Evolutionary conservation across 2,329 filamentous ascomycete genomes (phyloP).

Genomic region (Dactylellina parvicollis): DNA sequence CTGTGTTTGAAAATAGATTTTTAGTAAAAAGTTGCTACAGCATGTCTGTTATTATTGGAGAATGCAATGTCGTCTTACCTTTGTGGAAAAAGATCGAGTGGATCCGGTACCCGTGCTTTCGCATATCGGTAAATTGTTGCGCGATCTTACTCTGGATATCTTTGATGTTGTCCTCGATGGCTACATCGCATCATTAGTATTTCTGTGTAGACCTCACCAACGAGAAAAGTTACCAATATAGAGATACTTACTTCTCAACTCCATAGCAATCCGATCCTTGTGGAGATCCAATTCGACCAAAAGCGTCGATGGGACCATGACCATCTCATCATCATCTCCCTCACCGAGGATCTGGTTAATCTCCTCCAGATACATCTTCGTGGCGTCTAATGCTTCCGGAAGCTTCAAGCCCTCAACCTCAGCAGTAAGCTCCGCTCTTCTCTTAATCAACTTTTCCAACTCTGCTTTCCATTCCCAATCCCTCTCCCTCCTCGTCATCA

Average conservation of each 20-base stretch:
- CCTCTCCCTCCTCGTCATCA: slow-evolving; percentile 73
- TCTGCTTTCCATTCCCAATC: slow-evolving; percentile 79
- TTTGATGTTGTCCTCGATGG: slow-evolving; percentile 65
- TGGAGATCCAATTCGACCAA: slow-evolving; percentile 63
- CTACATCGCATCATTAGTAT: slow-evolving; percentile 20
- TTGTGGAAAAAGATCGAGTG: slow-evolving; percentile 94
- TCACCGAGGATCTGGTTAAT: slow-evolving; percentile 62
- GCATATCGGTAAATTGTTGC: slow-evolving; percentile 71
- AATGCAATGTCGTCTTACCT: slow-evolving; percentile 63
- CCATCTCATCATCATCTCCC: slow-evolving; percentile 59
- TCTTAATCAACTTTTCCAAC: slow-evolving; percentile 68
- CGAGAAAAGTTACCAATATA: not conserved
- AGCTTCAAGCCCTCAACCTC: slow-evolving; percentile 57
- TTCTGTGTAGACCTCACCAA: not conserved
- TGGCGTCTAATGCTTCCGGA: slow-evolving; percentile 56
- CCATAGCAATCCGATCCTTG: slow-evolving; percentile 63
- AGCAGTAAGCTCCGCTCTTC: slow-evolving; percentile 53
- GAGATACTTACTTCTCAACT: slow-evolving; percentile 60
- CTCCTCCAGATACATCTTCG: slow-evolving; percentile 63
- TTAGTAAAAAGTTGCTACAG: not conserved
- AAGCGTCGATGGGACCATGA: slow-evolving; percentile 63
- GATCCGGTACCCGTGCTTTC: slow-evolving; percentile 77
- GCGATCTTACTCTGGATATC: slow-evolving; percentile 65
- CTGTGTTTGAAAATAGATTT: slow-evolving; percentile 56
- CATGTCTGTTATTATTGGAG: not conserved